Evolutionary conservation across 257 asterid species (phyloP).

Genomic region (Primulina eburnea): DNA sequence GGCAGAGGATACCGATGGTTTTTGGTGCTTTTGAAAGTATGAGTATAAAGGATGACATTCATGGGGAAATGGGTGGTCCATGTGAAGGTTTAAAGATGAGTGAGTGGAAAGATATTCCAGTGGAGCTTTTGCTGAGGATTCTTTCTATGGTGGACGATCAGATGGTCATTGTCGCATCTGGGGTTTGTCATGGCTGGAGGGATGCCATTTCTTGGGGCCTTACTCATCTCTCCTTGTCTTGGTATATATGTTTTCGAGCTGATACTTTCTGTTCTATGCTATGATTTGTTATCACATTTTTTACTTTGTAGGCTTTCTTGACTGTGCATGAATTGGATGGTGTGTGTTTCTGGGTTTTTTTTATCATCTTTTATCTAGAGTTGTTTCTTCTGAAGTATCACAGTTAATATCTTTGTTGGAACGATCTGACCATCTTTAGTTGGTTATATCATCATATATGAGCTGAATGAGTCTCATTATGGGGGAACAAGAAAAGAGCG

Average conservation of each 20-base stretch:
- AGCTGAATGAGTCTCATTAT: neutral
- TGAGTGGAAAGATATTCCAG: constrained; percentile 96
- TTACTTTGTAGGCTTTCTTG: neutral
- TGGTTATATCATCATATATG: neutral
- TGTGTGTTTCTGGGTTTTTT: neutral
- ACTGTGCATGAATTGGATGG: neutral
- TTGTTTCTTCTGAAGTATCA: neutral
- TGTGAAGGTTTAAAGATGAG: constrained; percentile 47
- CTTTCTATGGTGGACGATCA: constrained; percentile 74
- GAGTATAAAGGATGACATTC: constrained; percentile 15
- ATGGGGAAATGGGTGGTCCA: constrained; percentile 34
- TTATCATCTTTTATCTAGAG: too few relatives aligned
- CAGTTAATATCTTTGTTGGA: neutral
- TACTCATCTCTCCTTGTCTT: constrained; percentile 70
- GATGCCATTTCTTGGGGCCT: constrained; percentile 89
- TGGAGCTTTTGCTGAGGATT: constrained; percentile 80
- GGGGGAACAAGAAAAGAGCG: neutral
- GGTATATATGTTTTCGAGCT: constrained; percentile 39
- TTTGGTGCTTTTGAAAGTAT: constrained; percentile 27
- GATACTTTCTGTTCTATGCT: neutral
- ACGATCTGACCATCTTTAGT: neutral
- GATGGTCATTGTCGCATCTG: constrained; percentile 86
- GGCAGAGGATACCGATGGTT: constrained; percentile 60
- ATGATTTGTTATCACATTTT: neutral
- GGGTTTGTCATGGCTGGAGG: constrained; percentile 96